Conservation (phyloP, 306 rosid genomes). For the Trichosanthes truncata region DNA sequence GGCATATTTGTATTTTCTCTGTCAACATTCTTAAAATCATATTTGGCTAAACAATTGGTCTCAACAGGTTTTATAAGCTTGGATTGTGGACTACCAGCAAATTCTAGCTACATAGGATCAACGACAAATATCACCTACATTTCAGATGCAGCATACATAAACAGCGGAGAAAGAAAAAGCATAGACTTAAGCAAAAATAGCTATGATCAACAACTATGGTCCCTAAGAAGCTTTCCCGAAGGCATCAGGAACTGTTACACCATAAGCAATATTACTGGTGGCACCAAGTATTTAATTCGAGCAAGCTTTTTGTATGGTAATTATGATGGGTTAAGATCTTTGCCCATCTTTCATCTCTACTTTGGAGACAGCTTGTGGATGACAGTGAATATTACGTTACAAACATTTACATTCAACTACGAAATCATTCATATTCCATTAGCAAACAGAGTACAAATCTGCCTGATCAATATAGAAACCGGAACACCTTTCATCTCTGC, state of each 20-base stretch:
- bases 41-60: neutral
- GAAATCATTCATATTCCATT: slow-evolving; percentile 17
- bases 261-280: neutral
- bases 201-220: neutral
- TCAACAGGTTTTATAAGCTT: slow-evolving; percentile 27
- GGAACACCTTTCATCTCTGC: slow-evolving; percentile 18
- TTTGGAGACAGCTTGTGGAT: slow-evolving; percentile 12
- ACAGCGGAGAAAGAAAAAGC: slow-evolving; percentile 1
- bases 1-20: neutral
- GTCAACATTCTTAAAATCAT: neutral
- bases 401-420: slow-evolving; percentile 14
- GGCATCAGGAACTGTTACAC: slow-evolving; percentile 32
- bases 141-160: slow-evolving; percentile 18
- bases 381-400: neutral
- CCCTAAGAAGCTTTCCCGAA: slow-evolving; percentile 19
- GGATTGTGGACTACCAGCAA: slow-evolving; percentile 22
- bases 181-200: neutral
- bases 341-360: slow-evolving; percentile 14
- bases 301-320: slow-evolving; percentile 30
- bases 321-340: slow-evolving; percentile 16
- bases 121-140: neutral
- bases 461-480: slow-evolving; percentile 1
- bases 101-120: slow-evolving; percentile 1
- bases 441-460: neutral
- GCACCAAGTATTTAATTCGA: slow-evolving; percentile 21